Conservation (phyloP, 352 stramenopile genomes). For the Aphanomyces cochlioides region DNA sequence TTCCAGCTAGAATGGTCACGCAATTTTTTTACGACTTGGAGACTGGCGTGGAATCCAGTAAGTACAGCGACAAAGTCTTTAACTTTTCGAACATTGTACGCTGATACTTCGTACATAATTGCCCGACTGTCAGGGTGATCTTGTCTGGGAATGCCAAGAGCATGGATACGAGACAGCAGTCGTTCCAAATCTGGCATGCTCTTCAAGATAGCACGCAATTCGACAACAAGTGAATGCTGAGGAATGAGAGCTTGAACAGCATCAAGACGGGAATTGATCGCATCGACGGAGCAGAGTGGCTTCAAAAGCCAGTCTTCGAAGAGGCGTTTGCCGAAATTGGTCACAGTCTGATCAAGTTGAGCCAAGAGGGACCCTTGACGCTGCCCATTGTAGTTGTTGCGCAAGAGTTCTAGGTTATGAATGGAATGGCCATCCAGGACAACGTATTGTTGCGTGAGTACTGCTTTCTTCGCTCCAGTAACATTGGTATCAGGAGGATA, state of each 20-base stretch:
- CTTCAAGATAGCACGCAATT: constrained; percentile 80
- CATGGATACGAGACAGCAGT: constrained; percentile 94
- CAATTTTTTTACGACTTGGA: constrained; percentile 55
- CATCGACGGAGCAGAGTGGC: constrained; percentile 90
- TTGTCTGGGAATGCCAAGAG: constrained; percentile 84
- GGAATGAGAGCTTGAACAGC: constrained; percentile 93
- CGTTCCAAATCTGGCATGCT: constrained; percentile 96
- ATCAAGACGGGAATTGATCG: constrained; percentile 95
- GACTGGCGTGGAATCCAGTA: constrained; percentile 77
- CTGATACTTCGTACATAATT: constrained; percentile 96
- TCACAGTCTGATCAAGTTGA: constrained; percentile 88
- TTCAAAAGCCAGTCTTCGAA: constrained; percentile 97
- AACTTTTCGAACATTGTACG: constrained; percentile 98
- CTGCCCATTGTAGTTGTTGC: constrained; percentile 88
- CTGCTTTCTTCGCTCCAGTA: neutral
- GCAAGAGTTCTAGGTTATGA: constrained; percentile 94
- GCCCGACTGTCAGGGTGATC: constrained; percentile 94
- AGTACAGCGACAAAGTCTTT: constrained; percentile 88
- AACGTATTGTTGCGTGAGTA: constrained; percentile 81
- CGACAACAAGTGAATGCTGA: constrained; percentile 59
- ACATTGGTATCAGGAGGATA: constrained; percentile 70
- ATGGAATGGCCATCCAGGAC: constrained; percentile 96
- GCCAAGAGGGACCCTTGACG: constrained; percentile 90
- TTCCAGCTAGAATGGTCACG: constrained; percentile 40
- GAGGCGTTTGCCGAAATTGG: constrained; percentile 92